Evolutionary conservation across 768 basidiomycete species (phyloP), one percentile per base, ranked within the genome.

Genomic region (Sistotremastrum niveocremeum): DNA sequence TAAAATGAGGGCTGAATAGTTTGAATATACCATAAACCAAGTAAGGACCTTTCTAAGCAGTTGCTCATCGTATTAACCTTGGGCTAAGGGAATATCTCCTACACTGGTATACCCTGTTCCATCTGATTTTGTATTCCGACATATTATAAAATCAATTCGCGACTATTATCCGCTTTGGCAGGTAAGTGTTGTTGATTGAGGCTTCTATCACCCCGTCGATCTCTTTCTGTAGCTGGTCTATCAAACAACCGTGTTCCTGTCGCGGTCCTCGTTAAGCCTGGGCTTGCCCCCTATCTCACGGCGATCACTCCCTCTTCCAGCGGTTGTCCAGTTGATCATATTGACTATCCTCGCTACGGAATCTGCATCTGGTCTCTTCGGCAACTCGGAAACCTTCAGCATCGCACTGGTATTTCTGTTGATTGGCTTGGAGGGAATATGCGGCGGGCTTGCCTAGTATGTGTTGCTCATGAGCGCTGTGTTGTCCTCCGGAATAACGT

Each of bases 81-180:
- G 6, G 30, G 30, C 20, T 7, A 49, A 89, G 79, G 94, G 94
- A 33, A 77, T 97, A 6, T 73, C 88, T 11, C 93, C 94, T 1
- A 94, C 90, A 0, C 67, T 98, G 11, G 60, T 97, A 4, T 98
- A 93, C 58, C 81, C 88, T 4, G 73, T 94, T 7, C 91, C 93
- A 0, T 69, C 73, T 0, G 68, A 81, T 49, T 72, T 76, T 46
- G 42, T 88, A 8, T 68, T 94, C 42, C 76, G 79, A 57, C 76
- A 72, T 57, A 72, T 97, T 49, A 86, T 98, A 47, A 78, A 85
- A 55, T 79, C 77, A 1, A 70, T 90, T 12, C 73, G 89, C 35
- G 94, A 97, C 57, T 98, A 91, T 59, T 97, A 97, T 63, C 91
- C 91, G 2, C 73, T 94, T 37, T 95, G 90, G 86, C 87, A 89